Percentiles rank a stretch among this genome's conserved stretches.
These are phyloP conservation scores for Gossypioides kirkii DNA, from an alignment of 345 rosid genomes.

Conservation along the genomic window DNA sequence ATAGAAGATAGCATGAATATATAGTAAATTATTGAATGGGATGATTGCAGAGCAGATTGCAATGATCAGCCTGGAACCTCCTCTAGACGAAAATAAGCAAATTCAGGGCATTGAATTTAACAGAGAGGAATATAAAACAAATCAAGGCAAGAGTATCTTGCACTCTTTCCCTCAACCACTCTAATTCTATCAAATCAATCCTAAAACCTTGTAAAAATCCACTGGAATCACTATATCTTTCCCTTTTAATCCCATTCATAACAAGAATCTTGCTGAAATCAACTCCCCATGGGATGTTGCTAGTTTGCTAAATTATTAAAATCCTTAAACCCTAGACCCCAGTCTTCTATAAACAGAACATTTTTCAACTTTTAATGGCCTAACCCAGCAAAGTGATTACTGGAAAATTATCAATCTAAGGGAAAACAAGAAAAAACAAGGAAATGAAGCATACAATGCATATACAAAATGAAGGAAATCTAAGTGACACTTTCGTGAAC, in stretches of 20 bases:
- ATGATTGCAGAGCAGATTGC: not conserved
- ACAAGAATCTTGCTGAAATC: not conserved
- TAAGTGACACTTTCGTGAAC: not conserved
- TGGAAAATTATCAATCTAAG: not conserved
- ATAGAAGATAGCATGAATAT: not conserved
- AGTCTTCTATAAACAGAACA: not conserved
- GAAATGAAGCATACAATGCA: not conserved
- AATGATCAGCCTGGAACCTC: not conserved
- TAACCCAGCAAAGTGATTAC: not conserved
- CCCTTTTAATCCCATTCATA: not conserved
- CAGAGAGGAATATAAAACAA: not conserved
- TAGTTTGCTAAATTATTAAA: not conserved
- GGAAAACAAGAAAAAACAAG: not conserved
- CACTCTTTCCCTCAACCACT: not conserved
- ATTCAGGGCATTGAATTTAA: slow-evolving; percentile 1
- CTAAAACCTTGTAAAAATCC: not conserved
- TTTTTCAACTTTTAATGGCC: not conserved
- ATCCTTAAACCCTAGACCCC: not conserved
- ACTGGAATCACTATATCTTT: not conserved
- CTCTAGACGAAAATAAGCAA: not conserved
- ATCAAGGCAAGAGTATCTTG: not conserved
- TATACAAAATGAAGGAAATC: not conserved
- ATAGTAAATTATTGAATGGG: not conserved
- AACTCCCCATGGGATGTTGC: not conserved
- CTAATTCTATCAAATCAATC: not conserved